Evolutionary conservation across 1,284 basidiomycete genomes (phyloP).

Genomic region (Coniferiporia sulphurascens): DNA sequence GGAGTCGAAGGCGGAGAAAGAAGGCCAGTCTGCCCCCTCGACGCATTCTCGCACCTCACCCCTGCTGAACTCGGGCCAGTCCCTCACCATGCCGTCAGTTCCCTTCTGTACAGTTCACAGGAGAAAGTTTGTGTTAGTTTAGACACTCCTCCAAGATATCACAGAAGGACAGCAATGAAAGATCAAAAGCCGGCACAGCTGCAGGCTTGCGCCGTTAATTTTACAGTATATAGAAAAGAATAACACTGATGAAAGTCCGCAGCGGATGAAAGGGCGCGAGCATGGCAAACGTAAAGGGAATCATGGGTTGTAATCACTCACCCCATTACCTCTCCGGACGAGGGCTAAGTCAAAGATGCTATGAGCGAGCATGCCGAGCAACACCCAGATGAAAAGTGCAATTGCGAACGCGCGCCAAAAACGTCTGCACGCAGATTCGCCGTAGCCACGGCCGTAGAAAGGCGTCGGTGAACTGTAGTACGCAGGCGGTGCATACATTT

Average conservation of each 20-base stretch:
- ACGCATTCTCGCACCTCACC: not conserved
- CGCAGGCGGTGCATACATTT: not conserved
- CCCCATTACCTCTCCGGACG: not conserved
- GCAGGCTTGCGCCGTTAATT: too few relatives aligned
- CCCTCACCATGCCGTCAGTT: not conserved
- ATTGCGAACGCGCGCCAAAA: conserved; percentile 3
- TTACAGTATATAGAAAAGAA: not conserved
- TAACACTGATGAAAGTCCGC: not conserved
- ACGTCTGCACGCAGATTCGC: not conserved
- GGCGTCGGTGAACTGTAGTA: not conserved
- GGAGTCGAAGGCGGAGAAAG: not conserved
- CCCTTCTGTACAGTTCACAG: not conserved
- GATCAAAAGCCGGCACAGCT: not conserved
- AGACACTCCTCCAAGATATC: not conserved
- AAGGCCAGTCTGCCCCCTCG: not conserved
- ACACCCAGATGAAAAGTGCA: conserved; percentile 4
- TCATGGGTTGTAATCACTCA: not conserved
- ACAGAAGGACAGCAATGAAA: not conserved
- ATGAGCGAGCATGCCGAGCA: not conserved
- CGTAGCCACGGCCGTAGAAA: not conserved
- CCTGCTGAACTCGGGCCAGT: conserved; percentile 4
- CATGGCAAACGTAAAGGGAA: not conserved
- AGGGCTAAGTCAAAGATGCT: conserved; percentile 3
- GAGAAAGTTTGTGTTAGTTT: not conserved
- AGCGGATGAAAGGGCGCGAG: not conserved